Evolutionary conservation across 176 grass and related monocot species (phyloP).

Genomic region (Carex parvula): DNA sequence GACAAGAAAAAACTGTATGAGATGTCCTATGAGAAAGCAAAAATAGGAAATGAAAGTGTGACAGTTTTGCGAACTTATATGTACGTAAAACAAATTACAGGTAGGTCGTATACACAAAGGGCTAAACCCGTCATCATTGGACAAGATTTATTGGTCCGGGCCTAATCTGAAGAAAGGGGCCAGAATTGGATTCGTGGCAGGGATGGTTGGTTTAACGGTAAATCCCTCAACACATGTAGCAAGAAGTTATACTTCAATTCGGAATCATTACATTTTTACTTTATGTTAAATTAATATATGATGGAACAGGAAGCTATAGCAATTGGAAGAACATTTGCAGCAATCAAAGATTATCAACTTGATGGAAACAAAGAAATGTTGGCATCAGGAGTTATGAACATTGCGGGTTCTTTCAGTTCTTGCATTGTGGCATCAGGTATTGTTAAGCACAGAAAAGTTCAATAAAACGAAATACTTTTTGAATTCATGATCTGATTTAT

Average conservation of each 20-base stretch:
- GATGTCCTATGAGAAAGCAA: no score
- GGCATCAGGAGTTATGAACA: conserved; percentile 45
- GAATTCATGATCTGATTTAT: no score
- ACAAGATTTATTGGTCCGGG: conserved; percentile 46
- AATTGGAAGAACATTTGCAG: conserved; percentile 86
- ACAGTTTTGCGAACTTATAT: neutral
- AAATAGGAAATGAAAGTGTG: no score
- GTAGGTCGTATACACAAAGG: conserved; percentile 57
- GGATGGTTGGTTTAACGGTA: conserved; percentile 74
- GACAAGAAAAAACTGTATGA: no score
- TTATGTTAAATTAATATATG: neutral
- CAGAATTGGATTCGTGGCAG: conserved; percentile 54
- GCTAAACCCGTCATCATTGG: conserved; percentile 53
- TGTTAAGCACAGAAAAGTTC: neutral
- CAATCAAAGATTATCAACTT: conserved; percentile 65
- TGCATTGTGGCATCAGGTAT: conserved; percentile 71
- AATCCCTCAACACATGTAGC: neutral
- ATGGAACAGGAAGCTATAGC: conserved; percentile 69
- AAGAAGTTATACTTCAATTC: neutral
- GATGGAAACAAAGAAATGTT: conserved; percentile 61
- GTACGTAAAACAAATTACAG: conserved; percentile 35
- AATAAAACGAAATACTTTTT: neutral
- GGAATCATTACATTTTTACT: neutral
- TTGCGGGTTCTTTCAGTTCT: conserved; percentile 42
- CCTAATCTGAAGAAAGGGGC: conserved; percentile 43